Evolutionary conservation across 345 rosid species (phyloP).

Genomic region (Euphorbia tirucalli): DNA sequence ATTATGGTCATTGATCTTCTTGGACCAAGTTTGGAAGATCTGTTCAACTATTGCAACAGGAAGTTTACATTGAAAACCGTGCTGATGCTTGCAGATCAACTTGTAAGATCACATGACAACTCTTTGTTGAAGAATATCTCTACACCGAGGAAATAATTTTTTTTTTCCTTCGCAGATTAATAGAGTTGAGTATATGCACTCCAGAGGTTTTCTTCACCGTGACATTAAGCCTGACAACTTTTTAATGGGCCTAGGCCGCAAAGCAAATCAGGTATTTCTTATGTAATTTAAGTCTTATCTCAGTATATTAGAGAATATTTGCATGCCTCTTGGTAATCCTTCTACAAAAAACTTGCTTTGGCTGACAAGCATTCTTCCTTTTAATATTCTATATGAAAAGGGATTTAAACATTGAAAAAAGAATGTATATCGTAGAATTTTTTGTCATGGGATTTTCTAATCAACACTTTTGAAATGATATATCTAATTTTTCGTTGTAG

Average conservation of each 20-base stretch:
- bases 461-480: background rate
- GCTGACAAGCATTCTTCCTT: background rate
- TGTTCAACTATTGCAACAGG: conserved; percentile 77
- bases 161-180: conserved; percentile 51
- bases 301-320: background rate
- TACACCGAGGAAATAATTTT: conserved; percentile 6
- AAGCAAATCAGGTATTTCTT: conserved; percentile 66
- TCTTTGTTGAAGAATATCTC: background rate
- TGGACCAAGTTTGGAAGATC: conserved; percentile 87
- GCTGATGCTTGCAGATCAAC: conserved; percentile 84
- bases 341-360: background rate
- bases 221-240: conserved; percentile 91
- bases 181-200: conserved; percentile 80
- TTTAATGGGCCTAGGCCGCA: conserved; percentile 84
- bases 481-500: background rate
- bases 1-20: conserved; percentile 87
- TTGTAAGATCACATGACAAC: conserved; percentile 39
- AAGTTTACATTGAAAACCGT: conserved; percentile 72
- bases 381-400: background rate
- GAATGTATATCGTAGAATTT: background rate
- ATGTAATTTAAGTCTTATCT: background rate
- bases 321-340: background rate
- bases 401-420: background rate
- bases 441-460: background rate
- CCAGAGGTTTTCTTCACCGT: conserved; percentile 80